Base-by-base conservation (phyloP, 208 protist genomes). In the Plasmodiophora brassicae region DNA sequence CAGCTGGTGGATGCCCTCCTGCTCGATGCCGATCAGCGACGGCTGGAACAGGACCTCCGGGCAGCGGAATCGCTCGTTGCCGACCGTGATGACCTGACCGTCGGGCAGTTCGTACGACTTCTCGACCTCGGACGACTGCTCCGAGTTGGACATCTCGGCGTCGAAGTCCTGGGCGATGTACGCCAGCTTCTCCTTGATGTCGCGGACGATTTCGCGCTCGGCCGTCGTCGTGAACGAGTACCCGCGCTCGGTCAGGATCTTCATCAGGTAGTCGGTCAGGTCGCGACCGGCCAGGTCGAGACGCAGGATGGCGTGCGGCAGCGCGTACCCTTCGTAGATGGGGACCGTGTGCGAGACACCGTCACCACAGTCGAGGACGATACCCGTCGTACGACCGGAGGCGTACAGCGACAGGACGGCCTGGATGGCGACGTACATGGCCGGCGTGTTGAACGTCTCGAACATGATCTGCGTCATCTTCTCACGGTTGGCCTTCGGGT, bases 331-430 rank as follows among this genome's bases (percentile, higher is more conserved):
- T 72, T 99, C 88, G 93, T 98, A 99, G 88, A 99, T 97, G 86
- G 98, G 98, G 44, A 98, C 96, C 28, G 97, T 97, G 93, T 99
- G 96, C 89, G 96, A 96, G 41, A 97, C 97, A 90, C 97, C 96
- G 92, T 99, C 94, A 46, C 98, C 97, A 87, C 96, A 94, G 88
- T 99, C 97, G 8, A 99, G 84, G 54, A 98, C 94, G 78, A 96
- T 92, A 89, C 95, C 95, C 35, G 95, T 96, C 50, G 93, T 96
- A 88, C 94, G 92, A 78, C 95, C 95, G 46, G 93, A 95, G 8
- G 95, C 94, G 91, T 96, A 96, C 45, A 99, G 93, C 1, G 97
- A 97, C 14, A 99, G 94, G 44, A 89, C 28, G 0, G 97, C 96
- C 92, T 99, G 97, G 85, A 98, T 96, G 35, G 93, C 92, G 65